Evolutionary conservation across 2,329 filamentous ascomycete species (phyloP).

Genomic region (Ophiostoma himal-ulmi): DNA sequence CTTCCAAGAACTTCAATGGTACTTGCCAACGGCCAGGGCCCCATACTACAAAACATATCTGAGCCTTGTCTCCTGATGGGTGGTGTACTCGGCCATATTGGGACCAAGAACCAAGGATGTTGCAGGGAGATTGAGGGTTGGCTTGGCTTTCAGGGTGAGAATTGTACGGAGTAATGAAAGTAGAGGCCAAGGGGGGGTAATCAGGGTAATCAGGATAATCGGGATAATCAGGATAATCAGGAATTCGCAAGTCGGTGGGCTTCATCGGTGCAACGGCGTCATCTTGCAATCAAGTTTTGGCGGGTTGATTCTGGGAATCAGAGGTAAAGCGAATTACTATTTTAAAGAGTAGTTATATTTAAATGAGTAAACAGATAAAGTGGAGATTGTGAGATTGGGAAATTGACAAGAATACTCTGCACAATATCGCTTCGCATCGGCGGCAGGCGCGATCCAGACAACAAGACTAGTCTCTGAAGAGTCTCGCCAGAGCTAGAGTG

Average conservation of each 20-base stretch:
- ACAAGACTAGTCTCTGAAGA: background rate
- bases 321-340: background rate
- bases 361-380: too few relatives aligned
- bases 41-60: background rate
- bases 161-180: background rate
- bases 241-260: background rate
- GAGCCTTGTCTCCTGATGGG: background rate
- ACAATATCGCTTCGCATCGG: background rate
- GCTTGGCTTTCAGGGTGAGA: background rate
- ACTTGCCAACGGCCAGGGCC: background rate
- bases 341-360: too few relatives aligned
- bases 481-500: background rate
- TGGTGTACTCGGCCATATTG: background rate
- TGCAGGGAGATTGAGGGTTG: constrained; percentile 3
- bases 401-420: too few relatives aligned
- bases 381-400: too few relatives aligned
- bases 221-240: background rate
- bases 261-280: background rate
- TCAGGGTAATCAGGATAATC: background rate
- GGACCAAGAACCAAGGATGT: background rate
- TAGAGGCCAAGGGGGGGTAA: background rate
- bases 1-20: background rate
- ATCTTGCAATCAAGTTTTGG: background rate
- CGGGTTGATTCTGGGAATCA: background rate
- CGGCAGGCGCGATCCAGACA: background rate